Conservation (phyloP, 805 yeast species). For the Brettanomyces naardenensis region DNA sequence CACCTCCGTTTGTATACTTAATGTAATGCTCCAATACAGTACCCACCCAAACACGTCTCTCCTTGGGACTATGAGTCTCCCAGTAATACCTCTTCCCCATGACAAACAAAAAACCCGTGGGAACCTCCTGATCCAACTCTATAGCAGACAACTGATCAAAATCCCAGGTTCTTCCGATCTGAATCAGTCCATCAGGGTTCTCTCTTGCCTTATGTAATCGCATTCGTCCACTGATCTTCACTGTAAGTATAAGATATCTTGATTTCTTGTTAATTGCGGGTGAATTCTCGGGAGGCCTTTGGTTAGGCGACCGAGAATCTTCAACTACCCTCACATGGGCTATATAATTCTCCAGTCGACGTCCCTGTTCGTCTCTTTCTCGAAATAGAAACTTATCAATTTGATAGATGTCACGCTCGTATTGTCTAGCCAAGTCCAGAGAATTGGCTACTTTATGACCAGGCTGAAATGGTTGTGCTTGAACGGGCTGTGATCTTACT, state of each 20-base stretch:
- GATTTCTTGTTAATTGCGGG: slow-evolving; percentile 44
- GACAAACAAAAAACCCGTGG: slow-evolving; percentile 48
- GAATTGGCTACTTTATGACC: background rate
- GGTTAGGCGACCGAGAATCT: slow-evolving; percentile 60
- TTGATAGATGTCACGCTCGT: slow-evolving; percentile 44
- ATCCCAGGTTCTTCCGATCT: slow-evolving; percentile 91
- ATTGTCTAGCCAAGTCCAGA: slow-evolving; percentile 44
- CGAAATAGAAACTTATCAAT: slow-evolving; percentile 44
- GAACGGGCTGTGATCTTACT: too few relatives aligned
- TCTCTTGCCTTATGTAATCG: slow-evolving; percentile 81
- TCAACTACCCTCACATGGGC: slow-evolving; percentile 74
- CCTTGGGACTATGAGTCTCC: slow-evolving; percentile 56
- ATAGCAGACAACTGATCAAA: slow-evolving; percentile 58
- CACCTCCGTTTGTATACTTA: slow-evolving; percentile 45
- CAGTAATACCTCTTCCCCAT: slow-evolving; percentile 74
- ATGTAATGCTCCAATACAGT: slow-evolving; percentile 44
- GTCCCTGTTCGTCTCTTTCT: slow-evolving; percentile 33
- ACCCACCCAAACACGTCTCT: slow-evolving; percentile 49
- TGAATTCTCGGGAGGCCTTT: slow-evolving; percentile 56
- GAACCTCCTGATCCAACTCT: slow-evolving; percentile 43
- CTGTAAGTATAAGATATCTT: slow-evolving; percentile 54
- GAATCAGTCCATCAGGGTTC: slow-evolving; percentile 64
- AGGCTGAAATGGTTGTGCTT: slow-evolving; percentile 1
- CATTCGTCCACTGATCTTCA: slow-evolving; percentile 58
- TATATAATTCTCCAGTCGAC: slow-evolving; percentile 49